Evolutionary conservation across 257 asterid genomes (phyloP), one percentile per base, ranked within the genome.

Genomic region (Lantana camara): DNA sequence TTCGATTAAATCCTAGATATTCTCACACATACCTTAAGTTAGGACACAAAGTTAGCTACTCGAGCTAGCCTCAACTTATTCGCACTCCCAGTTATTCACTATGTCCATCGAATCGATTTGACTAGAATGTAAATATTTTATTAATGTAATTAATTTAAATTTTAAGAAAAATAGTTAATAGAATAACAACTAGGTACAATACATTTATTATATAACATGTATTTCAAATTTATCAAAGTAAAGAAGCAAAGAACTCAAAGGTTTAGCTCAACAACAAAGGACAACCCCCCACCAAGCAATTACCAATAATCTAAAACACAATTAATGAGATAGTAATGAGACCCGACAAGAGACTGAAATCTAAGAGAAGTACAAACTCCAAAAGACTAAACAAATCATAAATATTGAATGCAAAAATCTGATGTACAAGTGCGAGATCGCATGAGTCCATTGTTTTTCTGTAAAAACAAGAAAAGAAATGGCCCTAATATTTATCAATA

Each of bases 271-370:
- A 15, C 15, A 1, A n/a, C n/a, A n/a, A n/a, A n/a, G n/a, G n/a
- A n/a, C n/a, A n/a, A n/a, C n/a, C n/a, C n/a, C 1, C 13, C 1
- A 12, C 4, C 5, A 20, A 58, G 13, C 0, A 7, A 44, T 0
- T 0, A 41, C 15, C 7, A 9, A 41, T 21, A 9, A 35, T 3
- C 1, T 10, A 35, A 2, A 35, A 35, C 50, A 68, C 55, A 71
- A 69, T 73, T 74, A 75, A 77, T 77, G 85, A 56, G 68, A 63
- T 42, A 72, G 48, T 80, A 51, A 72, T 38, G 78, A 72, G 79
- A 73, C 67, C 80, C 84, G 75, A 84, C 86, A 75, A 19, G 77
- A 80, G 79, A 75, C 82, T 77, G 80, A 75, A 83, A 69, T 71
- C 55, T 62, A 75, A 61, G 63, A 66, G 21, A 71, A 73, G 64